Percentiles rank a stretch among this genome's conserved stretches.
Evolutionary conservation across 129 eudicot species (phyloP).

Genomic region (Lonicera japonica): DNA sequence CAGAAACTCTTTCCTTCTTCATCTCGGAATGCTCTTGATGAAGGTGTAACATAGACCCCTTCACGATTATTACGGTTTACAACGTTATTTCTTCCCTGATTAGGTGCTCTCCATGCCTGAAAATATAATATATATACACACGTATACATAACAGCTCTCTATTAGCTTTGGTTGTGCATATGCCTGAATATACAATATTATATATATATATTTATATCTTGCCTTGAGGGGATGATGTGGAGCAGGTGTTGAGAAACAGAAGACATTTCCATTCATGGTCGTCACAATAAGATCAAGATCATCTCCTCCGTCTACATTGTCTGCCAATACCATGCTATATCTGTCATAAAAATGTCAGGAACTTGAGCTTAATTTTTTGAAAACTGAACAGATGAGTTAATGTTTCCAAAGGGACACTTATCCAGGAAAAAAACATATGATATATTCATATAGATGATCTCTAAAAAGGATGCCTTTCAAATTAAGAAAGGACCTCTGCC

Average conservation of each 20-base stretch:
- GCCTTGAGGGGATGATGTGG: constrained; percentile 98
- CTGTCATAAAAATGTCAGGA: too few relatives aligned
- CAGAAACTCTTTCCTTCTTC: constrained; percentile 96
- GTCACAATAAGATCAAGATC: constrained; percentile 97
- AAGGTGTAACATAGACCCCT: constrained; percentile 78
- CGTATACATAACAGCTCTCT: background rate
- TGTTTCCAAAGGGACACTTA: background rate
- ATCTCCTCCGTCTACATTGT: constrained; percentile 98
- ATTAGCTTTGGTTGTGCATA: too few relatives aligned
- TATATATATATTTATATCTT: constrained; percentile 18
- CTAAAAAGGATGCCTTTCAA: too few relatives aligned
- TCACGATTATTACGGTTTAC: constrained; percentile 72
- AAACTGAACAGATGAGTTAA: background rate
- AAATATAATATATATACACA: constrained; percentile 2
- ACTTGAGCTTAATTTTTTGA: constrained; percentile 9
- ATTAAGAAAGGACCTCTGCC: too few relatives aligned
- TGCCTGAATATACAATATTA: background rate
- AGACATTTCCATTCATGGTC: constrained; percentile 98
- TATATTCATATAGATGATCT: too few relatives aligned
- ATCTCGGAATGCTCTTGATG: constrained; percentile 90
- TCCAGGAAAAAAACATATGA: background rate
- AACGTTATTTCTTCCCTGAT: constrained; percentile 83
- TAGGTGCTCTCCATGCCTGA: constrained; percentile 89
- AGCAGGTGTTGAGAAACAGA: constrained; percentile 91
- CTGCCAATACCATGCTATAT: constrained; percentile 99